Percentiles rank a stretch among this genome's conserved stretches.
Evolutionary conservation across 2,329 filamentous ascomycete genomes (phyloP).

Genomic region (Diaporthe vaccinii): DNA sequence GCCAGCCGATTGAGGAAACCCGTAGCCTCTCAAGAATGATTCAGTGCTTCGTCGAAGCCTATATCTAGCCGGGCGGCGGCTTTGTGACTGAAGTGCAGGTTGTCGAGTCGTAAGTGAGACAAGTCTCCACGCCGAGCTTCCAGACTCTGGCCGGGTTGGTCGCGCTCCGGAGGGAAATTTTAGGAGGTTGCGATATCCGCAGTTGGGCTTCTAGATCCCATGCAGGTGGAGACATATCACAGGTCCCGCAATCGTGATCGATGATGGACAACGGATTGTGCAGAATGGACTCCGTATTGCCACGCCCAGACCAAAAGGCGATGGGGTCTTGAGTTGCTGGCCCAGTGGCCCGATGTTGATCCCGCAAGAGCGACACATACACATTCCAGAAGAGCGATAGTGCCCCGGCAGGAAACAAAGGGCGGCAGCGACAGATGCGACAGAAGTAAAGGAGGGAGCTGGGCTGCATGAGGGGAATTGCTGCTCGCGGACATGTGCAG

Average conservation of each 20-base stretch:
- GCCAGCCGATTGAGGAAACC: neutral
- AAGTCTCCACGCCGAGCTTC: constrained; percentile 1
- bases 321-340: neutral
- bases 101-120: neutral
- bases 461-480: neutral
- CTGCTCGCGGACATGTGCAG: constrained; percentile 16
- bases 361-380: constrained; percentile 14
- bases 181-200: constrained; percentile 39
- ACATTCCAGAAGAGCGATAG: constrained; percentile 27
- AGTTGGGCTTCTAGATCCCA: constrained; percentile 41
- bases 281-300: constrained; percentile 30
- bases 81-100: neutral
- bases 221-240: constrained; percentile 34
- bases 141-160: neutral
- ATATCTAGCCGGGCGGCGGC: neutral
- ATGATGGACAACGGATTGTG: constrained; percentile 8
- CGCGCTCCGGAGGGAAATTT: constrained; percentile 30
- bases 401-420: constrained; percentile 25
- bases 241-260: constrained; percentile 33
- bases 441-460: neutral
- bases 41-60: constrained; percentile 5
- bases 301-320: constrained; percentile 15
- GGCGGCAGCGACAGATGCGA: neutral
- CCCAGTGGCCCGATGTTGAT: constrained; percentile 28
- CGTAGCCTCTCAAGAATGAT: neutral